Evolutionary conservation across 331 rosid genomes (phyloP).

Genomic region (Phaseolus coccineus): DNA sequence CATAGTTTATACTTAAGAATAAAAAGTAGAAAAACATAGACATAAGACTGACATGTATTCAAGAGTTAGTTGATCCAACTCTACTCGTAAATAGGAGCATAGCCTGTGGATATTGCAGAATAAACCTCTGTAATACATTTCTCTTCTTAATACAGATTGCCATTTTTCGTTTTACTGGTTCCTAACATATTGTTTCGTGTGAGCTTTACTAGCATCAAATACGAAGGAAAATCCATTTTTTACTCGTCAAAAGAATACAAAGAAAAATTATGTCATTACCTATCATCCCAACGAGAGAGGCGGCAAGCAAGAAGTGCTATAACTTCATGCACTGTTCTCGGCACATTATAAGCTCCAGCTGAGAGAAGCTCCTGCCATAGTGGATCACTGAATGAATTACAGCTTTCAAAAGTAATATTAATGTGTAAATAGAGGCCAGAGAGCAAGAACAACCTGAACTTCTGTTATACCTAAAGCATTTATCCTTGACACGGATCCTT

Average conservation of each 20-base stretch:
- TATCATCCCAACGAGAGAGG: constrained; percentile 92
- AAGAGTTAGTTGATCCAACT: background rate
- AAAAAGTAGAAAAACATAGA: constrained; percentile 15
- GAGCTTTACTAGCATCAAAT: background rate
- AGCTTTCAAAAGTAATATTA: constrained; percentile 37
- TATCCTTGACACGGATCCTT: constrained; percentile 62
- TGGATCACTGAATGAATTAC: constrained; percentile 32
- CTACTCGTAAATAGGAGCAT: background rate
- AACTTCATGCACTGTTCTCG: constrained; percentile 82
- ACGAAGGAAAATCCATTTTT: background rate
- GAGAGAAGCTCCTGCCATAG: constrained; percentile 75
- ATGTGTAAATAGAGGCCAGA: constrained; percentile 29
- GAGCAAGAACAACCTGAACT: constrained; percentile 78
- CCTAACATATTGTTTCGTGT: constrained; percentile 14
- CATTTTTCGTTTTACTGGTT: background rate
- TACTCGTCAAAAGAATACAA: background rate
- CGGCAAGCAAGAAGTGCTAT: constrained; percentile 76
- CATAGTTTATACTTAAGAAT: background rate
- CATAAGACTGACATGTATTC: background rate
- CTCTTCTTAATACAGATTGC: background rate
- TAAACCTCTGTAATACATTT: background rate
- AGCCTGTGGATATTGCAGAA: background rate
- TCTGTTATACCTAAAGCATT: constrained; percentile 87
- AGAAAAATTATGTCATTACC: constrained; percentile 54
- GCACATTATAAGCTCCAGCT: constrained; percentile 73